Evolutionary conservation across 495 filamentous ascomycete species (phyloP).

Genomic region (Annulohypoxylon nitens): DNA sequence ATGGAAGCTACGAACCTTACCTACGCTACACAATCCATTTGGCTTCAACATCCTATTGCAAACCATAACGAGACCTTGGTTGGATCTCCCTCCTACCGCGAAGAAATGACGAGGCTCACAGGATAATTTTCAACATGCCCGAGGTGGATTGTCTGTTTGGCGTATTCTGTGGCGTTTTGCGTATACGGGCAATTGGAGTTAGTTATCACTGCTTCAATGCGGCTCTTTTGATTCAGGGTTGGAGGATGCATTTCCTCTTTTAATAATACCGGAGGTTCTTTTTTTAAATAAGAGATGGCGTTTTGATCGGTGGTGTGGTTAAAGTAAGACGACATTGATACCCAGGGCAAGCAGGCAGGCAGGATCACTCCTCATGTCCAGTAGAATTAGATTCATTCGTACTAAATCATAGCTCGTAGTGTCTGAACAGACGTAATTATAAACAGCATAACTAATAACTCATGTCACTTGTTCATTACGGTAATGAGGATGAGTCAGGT

Average conservation of each 20-base stretch:
- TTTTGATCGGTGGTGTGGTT: constrained; percentile 20
- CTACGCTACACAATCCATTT: not conserved
- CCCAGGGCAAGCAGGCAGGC: constrained; percentile 9
- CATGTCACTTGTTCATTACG: not conserved
- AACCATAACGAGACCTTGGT: not conserved
- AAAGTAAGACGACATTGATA: constrained; percentile 11
- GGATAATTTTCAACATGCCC: not conserved
- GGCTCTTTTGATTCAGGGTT: not conserved
- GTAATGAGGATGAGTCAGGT: not conserved
- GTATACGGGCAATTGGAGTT: not conserved
- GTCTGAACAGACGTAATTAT: not conserved
- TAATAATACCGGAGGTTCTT: not conserved
- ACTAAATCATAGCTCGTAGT: not conserved
- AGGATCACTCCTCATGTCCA: constrained; percentile 2
- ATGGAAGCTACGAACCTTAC: not conserved
- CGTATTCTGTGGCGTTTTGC: not conserved
- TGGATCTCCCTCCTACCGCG: not conserved
- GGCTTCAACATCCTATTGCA: not conserved
- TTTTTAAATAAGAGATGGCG: constrained; percentile 10
- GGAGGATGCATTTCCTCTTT: not conserved
- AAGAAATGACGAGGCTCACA: no score
- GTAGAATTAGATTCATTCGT: not conserved
- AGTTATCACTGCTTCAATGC: not conserved
- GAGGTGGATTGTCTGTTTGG: not conserved
- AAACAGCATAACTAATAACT: not conserved